Evolutionary conservation across 2,329 filamentous ascomycete genomes (phyloP), one percentile per base, ranked within the genome.

Genomic region (Colletotrichum caudatum): DNA sequence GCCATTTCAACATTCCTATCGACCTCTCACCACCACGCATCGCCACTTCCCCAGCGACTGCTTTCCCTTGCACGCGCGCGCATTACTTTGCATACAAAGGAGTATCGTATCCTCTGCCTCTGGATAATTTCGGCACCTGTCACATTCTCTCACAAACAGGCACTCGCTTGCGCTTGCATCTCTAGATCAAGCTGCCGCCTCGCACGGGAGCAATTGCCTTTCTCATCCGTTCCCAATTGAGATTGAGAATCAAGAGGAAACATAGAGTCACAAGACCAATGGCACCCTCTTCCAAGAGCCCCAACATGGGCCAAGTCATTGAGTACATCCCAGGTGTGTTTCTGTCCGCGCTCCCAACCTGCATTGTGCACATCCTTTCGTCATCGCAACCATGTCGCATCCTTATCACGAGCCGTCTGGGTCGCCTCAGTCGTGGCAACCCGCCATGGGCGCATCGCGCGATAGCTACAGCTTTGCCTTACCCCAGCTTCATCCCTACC

Each of bases 321-420:
- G 95, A 98, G 86, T 98, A 97, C 83, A 97, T 98, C 78, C 93
- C 94, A 86, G 93, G 94, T 97, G 87, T 78, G 89, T 84, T 65
- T 70, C 72, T 39, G 59, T 53, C 46, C 39, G 50, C 66, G 65
- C 69, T 39, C 54, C 64, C 44, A 9, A n/a, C 59, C 29, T 35
- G 51, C 68, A 37, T 60, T 44, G 37, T 41, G 53, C 60, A 51
- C 33, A 14, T 23, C 35, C 35, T 33, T 46, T 35, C 61, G 48
- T 46, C 50, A 48, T 39, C 57, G 26, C 64, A 60, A 51, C 56
- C 67, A 77, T 81, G 76, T 79, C 80, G 77, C 78, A 81, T 78
- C 76, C 72, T 76, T 79, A 78, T 76, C 70, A 74, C 64, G 65
- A 75, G 50, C 73, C 67, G 53, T 51, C 46, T 33, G 33, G n/a